Base-by-base conservation (phyloP, 306 rosid species). In the Pterocarpus macrocarpus region DNA sequence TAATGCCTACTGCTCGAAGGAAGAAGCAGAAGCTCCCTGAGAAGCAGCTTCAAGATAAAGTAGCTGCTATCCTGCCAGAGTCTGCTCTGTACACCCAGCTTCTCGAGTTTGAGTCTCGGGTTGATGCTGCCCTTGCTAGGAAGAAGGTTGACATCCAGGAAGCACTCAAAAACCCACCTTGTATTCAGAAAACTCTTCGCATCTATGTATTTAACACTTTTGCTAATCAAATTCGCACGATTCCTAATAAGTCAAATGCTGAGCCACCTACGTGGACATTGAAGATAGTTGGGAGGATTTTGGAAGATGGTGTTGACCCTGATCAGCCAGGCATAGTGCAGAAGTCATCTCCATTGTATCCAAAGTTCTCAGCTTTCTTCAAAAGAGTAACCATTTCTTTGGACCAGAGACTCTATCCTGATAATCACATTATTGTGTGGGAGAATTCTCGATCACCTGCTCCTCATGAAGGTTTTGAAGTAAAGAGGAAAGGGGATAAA, bases 131-230 rank as follows among this genome's bases (percentile, higher is more conserved):
- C 2, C 99, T 96, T 36, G 45, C 90, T 52, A 90, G 99, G 83
- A 96, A 96, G 95, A 96, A 96, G 78, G 92, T 94, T 33, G 99
- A 96, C 81, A 96, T 96, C 64, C 99, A 96, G 73, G 99, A 96
- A 83, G 98, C 99, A 0, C 95, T 96, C 32, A 96, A 96, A 82
- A 90, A 80, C 53, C 97, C 98, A 0, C 94, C 98, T 72, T 88
- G 91, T 75, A 83, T 92, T 71, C 99, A 96, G 89, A 96, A 96
- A 86, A 96, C 97, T 12, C 97, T 96, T 79, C 90, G 99, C 3
- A 92, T 96, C 32, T 96, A 96, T 85, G 95, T 96, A 30, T 96
- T 93, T 80, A 96, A 96, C 85, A 90, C 98, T 39, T 94, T 90
- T 79, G 92, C 94, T 12, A 93, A 96, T 83, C 99, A 96, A 88